Percentiles rank a stretch among this genome's conserved stretches.
phyloP scores from a whole-genome alignment of 2,329 filamentous ascomycete genomes.

The Mariannaea sp. region DNA sequence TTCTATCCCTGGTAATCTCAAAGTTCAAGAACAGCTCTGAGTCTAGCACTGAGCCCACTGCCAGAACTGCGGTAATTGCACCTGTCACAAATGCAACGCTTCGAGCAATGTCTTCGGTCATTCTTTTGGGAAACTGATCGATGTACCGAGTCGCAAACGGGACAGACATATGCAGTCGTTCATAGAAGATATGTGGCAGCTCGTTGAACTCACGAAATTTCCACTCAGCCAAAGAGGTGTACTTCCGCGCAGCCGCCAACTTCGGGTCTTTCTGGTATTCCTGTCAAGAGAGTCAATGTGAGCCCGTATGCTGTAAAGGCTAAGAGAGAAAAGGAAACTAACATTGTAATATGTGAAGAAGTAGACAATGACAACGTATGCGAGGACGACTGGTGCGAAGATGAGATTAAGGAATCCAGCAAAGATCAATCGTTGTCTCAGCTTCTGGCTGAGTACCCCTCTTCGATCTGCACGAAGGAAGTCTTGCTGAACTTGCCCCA shows the following conservation, averaged over 20 bases:
- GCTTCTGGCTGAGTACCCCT: slow-evolving; percentile 74
- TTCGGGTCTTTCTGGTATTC: slow-evolving; percentile 96
- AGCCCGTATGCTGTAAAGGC: not conserved
- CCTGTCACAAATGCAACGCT: slow-evolving; percentile 89
- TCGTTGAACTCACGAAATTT: slow-evolving; percentile 99
- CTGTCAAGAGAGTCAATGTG: slow-evolving; percentile 46
- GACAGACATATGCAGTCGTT: slow-evolving; percentile 90
- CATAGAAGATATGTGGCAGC: slow-evolving; percentile 86
- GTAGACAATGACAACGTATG: slow-evolving; percentile 85
- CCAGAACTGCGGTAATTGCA: slow-evolving; percentile 83
- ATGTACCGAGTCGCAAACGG: slow-evolving; percentile 91
- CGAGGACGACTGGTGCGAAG: slow-evolving; percentile 84
- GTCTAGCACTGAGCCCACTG: slow-evolving; percentile 82
- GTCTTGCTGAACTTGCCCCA: slow-evolving; percentile 82
- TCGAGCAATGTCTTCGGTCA: slow-evolving; percentile 81
- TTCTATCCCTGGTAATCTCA: slow-evolving; percentile 86
- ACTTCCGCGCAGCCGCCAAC: slow-evolving; percentile 79
- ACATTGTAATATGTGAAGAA: slow-evolving; percentile 95
- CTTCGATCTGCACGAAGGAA: slow-evolving; percentile 86
- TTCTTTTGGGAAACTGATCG: slow-evolving; percentile 95
- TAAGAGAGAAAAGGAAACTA: too few species aligned
- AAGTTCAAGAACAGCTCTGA: slow-evolving; percentile 90
- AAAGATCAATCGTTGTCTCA: slow-evolving; percentile 79
- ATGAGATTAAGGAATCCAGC: slow-evolving; percentile 86
- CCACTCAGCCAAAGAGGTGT: slow-evolving; percentile 94